These are phyloP conservation scores for Candida palmyrensis DNA, from an alignment of 805 yeast species.

Conservation along the genomic window DNA sequence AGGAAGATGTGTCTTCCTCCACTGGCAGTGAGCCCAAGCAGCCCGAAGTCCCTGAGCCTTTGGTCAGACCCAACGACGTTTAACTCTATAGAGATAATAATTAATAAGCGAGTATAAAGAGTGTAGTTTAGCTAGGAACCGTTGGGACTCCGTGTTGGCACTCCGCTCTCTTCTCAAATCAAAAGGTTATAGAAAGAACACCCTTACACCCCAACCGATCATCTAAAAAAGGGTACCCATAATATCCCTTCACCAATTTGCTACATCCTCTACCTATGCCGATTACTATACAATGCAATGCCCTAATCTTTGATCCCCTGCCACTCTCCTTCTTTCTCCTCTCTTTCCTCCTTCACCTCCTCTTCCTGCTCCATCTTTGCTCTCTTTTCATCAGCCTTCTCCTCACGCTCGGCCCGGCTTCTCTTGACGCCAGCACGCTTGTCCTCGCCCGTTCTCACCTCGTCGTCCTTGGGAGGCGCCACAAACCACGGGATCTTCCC, in stretches of 20 bases:
- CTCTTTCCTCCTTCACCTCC: conserved; percentile 17
- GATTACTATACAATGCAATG: conserved; percentile 1
- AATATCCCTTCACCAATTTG: too few species aligned
- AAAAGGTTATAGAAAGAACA: too few species aligned
- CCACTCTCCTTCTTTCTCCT: conserved; percentile 17
- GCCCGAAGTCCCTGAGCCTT: too few species aligned
- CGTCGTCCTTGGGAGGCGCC: conserved; percentile 76
- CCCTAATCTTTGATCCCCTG: conserved; percentile 21
- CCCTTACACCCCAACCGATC: too few species aligned
- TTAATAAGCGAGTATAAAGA: too few species aligned
- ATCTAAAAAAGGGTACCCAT: too few species aligned
- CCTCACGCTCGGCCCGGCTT: conserved; percentile 47
- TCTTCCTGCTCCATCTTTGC: conserved; percentile 18
- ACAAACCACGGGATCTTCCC: conserved; percentile 98
- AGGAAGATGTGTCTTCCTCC: conserved; percentile 21
- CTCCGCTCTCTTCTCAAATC: too few species aligned
- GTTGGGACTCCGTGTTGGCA: too few species aligned
- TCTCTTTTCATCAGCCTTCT: conserved; percentile 22
- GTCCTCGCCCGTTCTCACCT: conserved; percentile 47
- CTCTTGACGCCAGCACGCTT: conserved; percentile 50
- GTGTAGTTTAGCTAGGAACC: too few species aligned
- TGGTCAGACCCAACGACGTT: conserved; percentile 2
- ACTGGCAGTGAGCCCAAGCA: conserved; percentile 5
- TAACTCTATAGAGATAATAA: neutral
- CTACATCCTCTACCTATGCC: too few species aligned